Conservation (phyloP, 345 rosid genomes). For the Pelargonium nanum region DNA sequence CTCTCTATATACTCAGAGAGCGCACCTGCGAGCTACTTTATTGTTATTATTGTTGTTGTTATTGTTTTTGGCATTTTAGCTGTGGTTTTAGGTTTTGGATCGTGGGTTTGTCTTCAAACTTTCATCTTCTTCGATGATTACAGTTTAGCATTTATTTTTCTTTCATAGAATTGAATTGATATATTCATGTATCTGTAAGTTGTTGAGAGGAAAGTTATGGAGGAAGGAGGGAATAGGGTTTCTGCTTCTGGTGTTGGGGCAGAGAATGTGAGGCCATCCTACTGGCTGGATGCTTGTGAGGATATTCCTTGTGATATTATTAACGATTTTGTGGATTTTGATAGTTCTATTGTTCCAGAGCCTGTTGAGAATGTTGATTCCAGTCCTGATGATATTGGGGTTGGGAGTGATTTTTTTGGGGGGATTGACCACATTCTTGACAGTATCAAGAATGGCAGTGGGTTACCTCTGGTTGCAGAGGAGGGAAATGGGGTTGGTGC, state of each 20-base stretch:
- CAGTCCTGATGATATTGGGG: constrained; percentile 25
- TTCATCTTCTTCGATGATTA: neutral
- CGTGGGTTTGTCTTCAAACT: neutral
- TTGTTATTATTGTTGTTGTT: neutral
- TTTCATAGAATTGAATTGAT: constrained; percentile 3
- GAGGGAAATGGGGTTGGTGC: constrained; percentile 19
- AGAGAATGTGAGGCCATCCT: constrained; percentile 40
- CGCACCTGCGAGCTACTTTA: neutral
- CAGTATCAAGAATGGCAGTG: constrained; percentile 66
- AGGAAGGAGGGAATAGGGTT: constrained; percentile 17
- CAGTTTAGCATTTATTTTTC: neutral
- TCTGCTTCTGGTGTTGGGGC: constrained; percentile 16
- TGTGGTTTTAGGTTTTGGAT: neutral
- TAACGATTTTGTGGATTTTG: constrained; percentile 57
- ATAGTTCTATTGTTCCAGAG: constrained; percentile 39
- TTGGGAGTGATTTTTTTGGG: constrained; percentile 61
- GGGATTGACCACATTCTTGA: constrained; percentile 89
- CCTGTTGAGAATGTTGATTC: constrained; percentile 21
- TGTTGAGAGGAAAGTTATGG: too few relatives aligned
- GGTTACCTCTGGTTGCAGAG: constrained; percentile 24
- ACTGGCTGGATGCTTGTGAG: constrained; percentile 95
- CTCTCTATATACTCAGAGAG: neutral
- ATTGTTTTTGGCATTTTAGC: too few relatives aligned
- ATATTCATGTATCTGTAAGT: neutral
- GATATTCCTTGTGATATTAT: constrained; percentile 63